phyloP scores from a whole-genome alignment of 306 rosid genomes.

The Quercus mongolica region DNA sequence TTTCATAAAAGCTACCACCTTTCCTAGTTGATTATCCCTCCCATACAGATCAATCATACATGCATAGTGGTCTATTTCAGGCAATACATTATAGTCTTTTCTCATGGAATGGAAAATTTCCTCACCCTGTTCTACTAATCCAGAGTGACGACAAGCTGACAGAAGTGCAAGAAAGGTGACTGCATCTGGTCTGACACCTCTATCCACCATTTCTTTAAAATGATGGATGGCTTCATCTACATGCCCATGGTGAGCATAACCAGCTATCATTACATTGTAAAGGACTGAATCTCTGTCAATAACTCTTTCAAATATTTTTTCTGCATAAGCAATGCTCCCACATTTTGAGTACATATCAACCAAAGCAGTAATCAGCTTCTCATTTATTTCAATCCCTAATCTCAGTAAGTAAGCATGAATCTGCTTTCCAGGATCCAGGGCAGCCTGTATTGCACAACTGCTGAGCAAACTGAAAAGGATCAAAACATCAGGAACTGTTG shows the following conservation, averaged over 20 bases:
- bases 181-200: constrained; percentile 50
- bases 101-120: constrained; percentile 54
- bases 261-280: constrained; percentile 74
- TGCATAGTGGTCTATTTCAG: constrained; percentile 67
- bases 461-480: constrained; percentile 55
- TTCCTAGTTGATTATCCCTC: constrained; percentile 58
- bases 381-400: constrained; percentile 36
- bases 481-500: constrained; percentile 39
- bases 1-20: constrained; percentile 50
- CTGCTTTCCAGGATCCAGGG: constrained; percentile 68
- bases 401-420: constrained; percentile 60
- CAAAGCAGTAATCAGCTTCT: constrained; percentile 58
- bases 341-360: constrained; percentile 88
- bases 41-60: constrained; percentile 90
- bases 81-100: constrained; percentile 43
- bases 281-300: constrained; percentile 46
- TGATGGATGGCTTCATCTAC: constrained; percentile 50
- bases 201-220: constrained; percentile 56
- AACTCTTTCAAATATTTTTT: constrained; percentile 37
- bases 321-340: constrained; percentile 56
- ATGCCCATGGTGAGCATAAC: constrained; percentile 74
- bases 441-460: constrained; percentile 66
- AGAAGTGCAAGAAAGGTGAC: constrained; percentile 72
- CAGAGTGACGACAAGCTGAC: constrained; percentile 70
- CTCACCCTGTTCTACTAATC: constrained; percentile 63